These are phyloP conservation scores for Pontederia paniculata DNA, from an alignment of 176 grass and related monocot genomes.

Conservation along the genomic window DNA sequence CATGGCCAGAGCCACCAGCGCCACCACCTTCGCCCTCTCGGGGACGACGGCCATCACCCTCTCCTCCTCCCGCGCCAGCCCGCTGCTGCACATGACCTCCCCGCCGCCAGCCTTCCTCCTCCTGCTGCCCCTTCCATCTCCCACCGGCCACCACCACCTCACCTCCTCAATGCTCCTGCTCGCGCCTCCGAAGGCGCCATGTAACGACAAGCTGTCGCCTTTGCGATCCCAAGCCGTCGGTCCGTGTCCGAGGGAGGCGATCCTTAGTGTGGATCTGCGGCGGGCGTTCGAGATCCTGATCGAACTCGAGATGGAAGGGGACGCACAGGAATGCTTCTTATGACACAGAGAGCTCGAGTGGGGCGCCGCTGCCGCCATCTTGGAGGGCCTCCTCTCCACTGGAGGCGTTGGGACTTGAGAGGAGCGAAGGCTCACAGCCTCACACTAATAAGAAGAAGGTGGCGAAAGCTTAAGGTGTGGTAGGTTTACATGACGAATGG, in stretches of 20 bases:
- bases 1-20: constrained; percentile 56
- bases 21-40: constrained; percentile 67
- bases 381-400: too few relatives aligned
- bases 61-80: not conserved
- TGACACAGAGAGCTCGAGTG: too few relatives aligned
- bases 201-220: not conserved
- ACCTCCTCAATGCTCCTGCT: not conserved
- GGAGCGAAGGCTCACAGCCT: too few relatives aligned
- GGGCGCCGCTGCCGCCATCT: too few relatives aligned
- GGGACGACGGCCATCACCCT: constrained; percentile 20
- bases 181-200: too few relatives aligned
- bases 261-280: not conserved
- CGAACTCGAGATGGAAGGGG: not conserved
- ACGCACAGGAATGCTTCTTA: too few relatives aligned
- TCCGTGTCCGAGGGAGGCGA: not conserved
- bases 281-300: not conserved
- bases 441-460: too few relatives aligned
- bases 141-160: constrained; percentile 2
- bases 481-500: too few relatives aligned
- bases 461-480: too few relatives aligned
- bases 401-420: too few relatives aligned
- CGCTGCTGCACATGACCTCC: constrained; percentile 39
- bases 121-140: constrained; percentile 14
- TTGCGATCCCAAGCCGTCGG: not conserved
- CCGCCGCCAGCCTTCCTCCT: not conserved